phyloP scores from a whole-genome alignment of 805 yeast species.

The Hanseniaspora vineae region DNA sequence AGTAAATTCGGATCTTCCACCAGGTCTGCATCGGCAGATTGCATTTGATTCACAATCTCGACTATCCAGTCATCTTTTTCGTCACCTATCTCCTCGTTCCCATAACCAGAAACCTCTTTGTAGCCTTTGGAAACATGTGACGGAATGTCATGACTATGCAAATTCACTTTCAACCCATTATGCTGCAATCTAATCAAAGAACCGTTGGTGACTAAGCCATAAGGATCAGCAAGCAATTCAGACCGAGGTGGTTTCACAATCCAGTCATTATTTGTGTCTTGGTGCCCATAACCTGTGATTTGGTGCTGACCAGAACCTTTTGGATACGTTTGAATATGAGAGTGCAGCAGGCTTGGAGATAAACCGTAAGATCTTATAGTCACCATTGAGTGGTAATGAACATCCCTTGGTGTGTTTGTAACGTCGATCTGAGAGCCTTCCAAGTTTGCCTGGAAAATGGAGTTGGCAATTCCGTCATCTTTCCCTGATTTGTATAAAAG shows the following conservation, averaged over 20 bases:
- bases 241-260: constrained; percentile 36
- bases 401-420: constrained; percentile 51
- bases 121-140: constrained; percentile 47
- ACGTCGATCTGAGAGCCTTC: constrained; percentile 45
- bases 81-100: constrained; percentile 53
- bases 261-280: constrained; percentile 66
- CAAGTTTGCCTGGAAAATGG: constrained; percentile 80
- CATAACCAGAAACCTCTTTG: constrained; percentile 63
- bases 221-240: constrained; percentile 21
- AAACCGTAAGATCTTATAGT: constrained; percentile 52
- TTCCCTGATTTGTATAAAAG: constrained; percentile 73
- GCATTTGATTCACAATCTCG: constrained; percentile 51
- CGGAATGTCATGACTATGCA: constrained; percentile 57
- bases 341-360: constrained; percentile 62
- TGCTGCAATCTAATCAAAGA: constrained; percentile 51
- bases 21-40: constrained; percentile 19
- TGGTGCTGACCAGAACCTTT: constrained; percentile 71
- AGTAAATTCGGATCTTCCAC: constrained; percentile 38
- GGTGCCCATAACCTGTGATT: constrained; percentile 64
- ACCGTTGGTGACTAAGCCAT: constrained; percentile 37
- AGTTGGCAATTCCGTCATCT: constrained; percentile 84
- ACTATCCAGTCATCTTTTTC: constrained; percentile 65
- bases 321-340: constrained; percentile 61
- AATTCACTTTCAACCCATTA: constrained; percentile 46
- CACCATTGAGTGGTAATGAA: constrained; percentile 38